phyloP scores from a whole-genome alignment of 2,329 filamentous ascomycete genomes.

The Neodidymelliopsis sp. region DNA sequence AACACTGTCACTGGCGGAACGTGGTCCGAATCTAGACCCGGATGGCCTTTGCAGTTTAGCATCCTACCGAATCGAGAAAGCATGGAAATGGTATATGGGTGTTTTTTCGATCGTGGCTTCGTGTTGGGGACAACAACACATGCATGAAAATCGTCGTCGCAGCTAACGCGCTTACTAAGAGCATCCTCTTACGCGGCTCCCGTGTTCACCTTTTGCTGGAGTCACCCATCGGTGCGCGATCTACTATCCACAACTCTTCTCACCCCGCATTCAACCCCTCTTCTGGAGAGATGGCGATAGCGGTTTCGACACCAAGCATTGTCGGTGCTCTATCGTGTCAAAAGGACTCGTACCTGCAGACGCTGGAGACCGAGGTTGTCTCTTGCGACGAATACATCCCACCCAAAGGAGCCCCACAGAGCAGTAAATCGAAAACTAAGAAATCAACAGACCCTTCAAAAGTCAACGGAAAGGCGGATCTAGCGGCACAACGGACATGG shows the following conservation, averaged over 20 bases:
- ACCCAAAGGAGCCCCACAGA: slow-evolving; percentile 25
- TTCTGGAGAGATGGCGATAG: slow-evolving; percentile 27
- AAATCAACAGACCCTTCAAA: slow-evolving; percentile 37
- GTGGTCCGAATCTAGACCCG: background rate
- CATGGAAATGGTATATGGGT: no score
- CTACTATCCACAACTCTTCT: slow-evolving; percentile 12
- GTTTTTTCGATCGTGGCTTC: background rate
- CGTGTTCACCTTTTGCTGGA: slow-evolving; percentile 13
- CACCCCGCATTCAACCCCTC: background rate
- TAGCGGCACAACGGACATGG: slow-evolving; percentile 28
- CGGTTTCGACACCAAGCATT: slow-evolving; percentile 27
- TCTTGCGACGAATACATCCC: slow-evolving; percentile 40
- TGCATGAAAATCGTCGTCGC: background rate
- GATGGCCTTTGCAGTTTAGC: no score
- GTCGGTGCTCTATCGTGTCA: slow-evolving; percentile 45
- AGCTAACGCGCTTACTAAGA: slow-evolving; percentile 24
- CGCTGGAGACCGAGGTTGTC: slow-evolving; percentile 41
- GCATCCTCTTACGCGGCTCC: slow-evolving; percentile 21
- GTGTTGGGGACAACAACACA: background rate
- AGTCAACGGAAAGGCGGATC: slow-evolving; percentile 10
- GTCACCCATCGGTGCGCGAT: background rate
- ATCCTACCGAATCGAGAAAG: no score
- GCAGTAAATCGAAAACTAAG: slow-evolving; percentile 36
- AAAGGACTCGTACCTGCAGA: slow-evolving; percentile 42
- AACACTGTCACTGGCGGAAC: slow-evolving; percentile 1